These are phyloP conservation scores for Candida chilensis DNA, from an alignment of 805 yeast species.

Conservation along the genomic window DNA sequence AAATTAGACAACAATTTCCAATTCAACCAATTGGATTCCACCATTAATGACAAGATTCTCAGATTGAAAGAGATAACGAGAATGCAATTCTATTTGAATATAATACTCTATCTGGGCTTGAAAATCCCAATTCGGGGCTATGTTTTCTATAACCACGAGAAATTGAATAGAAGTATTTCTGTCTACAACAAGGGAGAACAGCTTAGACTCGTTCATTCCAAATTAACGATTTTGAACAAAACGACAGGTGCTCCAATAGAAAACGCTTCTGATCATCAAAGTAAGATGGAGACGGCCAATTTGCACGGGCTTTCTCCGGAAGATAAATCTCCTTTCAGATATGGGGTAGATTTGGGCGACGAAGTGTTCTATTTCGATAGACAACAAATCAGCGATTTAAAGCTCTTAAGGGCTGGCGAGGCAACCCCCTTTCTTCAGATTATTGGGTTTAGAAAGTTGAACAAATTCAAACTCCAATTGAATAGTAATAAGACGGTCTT, in stretches of 20 bases:
- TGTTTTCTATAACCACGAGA: slow-evolving; percentile 48
- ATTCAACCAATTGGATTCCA: too few species aligned
- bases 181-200: slow-evolving; percentile 47
- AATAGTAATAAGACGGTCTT: slow-evolving; percentile 48
- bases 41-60: slow-evolving; percentile 39
- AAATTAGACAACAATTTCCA: slow-evolving; percentile 31
- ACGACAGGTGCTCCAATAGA: slow-evolving; percentile 26
- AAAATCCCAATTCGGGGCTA: slow-evolving; percentile 67
- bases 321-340: too few species aligned
- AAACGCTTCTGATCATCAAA: slow-evolving; percentile 10
- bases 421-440: slow-evolving; percentile 49
- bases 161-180: slow-evolving; percentile 34
- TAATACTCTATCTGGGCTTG: slow-evolving; percentile 46
- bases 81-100: slow-evolving; percentile 50
- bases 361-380: too few species aligned
- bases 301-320: too few species aligned
- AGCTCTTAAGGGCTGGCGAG: slow-evolving; percentile 2
- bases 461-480: slow-evolving; percentile 37
- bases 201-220: slow-evolving; percentile 42
- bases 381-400: slow-evolving; percentile 4
- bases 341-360: too few species aligned
- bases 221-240: slow-evolving; percentile 25
- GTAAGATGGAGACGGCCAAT: too few species aligned
- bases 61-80: slow-evolving; percentile 56
- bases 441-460: slow-evolving; percentile 53